Conservation (phyloP, 164 flowering plant species). For the Liriodendron chinense region DNA sequence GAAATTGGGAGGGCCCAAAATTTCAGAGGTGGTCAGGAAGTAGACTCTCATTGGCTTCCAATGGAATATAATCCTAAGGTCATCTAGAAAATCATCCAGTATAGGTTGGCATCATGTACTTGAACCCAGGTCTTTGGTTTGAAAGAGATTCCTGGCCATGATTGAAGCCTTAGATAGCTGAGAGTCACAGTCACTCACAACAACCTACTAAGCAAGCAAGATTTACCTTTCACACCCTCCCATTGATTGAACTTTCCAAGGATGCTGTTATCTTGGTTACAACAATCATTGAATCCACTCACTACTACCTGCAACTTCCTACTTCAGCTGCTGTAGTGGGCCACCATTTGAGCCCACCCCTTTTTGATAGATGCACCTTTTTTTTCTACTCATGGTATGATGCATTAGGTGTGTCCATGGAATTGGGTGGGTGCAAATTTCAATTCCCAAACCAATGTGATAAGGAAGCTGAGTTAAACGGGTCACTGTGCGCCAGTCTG, state of each 20-base stretch:
- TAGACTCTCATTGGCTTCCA: not conserved
- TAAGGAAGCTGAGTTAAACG: not conserved
- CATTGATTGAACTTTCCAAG: constrained; percentile 3
- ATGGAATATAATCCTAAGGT: not conserved
- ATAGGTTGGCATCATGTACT: not conserved
- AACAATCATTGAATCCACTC: not conserved
- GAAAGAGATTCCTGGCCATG: constrained; percentile 14
- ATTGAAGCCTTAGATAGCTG: constrained; percentile 8
- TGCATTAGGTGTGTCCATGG: not conserved
- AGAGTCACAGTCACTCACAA: not conserved
- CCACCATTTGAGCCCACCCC: not conserved
- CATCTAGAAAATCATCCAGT: constrained; percentile 8
- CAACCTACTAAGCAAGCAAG: not conserved
- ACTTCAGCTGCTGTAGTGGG: not conserved
- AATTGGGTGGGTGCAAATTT: not conserved
- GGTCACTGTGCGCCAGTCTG: not conserved
- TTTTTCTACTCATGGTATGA: not conserved
- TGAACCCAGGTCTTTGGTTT: not conserved
- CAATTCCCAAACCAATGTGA: too few relatives aligned
- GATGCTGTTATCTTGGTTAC: not conserved
- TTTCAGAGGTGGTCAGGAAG: constrained; percentile 3
- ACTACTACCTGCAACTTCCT: not conserved
- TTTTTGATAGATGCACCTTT: not conserved
- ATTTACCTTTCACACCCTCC: not conserved
- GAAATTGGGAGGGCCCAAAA: constrained; percentile 11